phyloP scores from a whole-genome alignment of 2,329 filamentous ascomycete genomes.

The Aspergillus pseudoterreus region DNA sequence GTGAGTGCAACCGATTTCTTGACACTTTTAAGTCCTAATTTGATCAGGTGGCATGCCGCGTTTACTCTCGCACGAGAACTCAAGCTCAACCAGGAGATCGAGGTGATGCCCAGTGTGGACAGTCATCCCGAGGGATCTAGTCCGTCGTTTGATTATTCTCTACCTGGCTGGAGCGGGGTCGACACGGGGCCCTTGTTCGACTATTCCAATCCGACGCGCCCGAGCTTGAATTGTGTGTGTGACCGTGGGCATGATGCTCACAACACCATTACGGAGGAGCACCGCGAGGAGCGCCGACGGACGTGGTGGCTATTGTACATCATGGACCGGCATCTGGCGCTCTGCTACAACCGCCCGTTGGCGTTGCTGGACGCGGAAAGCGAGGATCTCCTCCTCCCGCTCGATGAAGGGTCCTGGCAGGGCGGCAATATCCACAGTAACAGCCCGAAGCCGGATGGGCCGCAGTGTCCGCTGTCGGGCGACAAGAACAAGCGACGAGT shows the following conservation, averaged over 20 bases:
- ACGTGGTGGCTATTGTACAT: slow-evolving; percentile 95
- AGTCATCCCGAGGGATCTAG: slow-evolving; percentile 29
- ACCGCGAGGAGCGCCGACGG: slow-evolving; percentile 80
- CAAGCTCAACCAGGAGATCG: slow-evolving; percentile 77
- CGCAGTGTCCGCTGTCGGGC: slow-evolving; percentile 31
- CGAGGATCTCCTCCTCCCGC: slow-evolving; percentile 75
- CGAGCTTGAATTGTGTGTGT: slow-evolving; percentile 35
- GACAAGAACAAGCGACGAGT: slow-evolving; percentile 50
- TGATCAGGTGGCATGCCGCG: slow-evolving; percentile 71
- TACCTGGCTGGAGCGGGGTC: slow-evolving; percentile 43
- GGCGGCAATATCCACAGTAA: slow-evolving; percentile 68
- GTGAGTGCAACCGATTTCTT: slow-evolving; percentile 33
- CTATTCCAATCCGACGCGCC: slow-evolving; percentile 35
- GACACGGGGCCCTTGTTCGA: slow-evolving; percentile 46
- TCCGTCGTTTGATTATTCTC: slow-evolving; percentile 29
- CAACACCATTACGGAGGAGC: slow-evolving; percentile 64
- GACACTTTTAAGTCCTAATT: neutral
- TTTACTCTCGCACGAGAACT: slow-evolving; percentile 87
- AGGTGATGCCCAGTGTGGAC: slow-evolving; percentile 30
- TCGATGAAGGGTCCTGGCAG: slow-evolving; percentile 84
- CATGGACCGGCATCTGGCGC: slow-evolving; percentile 81
- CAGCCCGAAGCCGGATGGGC: slow-evolving; percentile 39
- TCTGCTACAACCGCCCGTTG: slow-evolving; percentile 88
- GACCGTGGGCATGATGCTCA: slow-evolving; percentile 23
- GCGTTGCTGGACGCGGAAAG: slow-evolving; percentile 87